Percentiles rank a stretch among this genome's conserved stretches.
phyloP scores from a whole-genome alignment of 768 basidiomycete genomes.

The Chlorophyllum brunneum region DNA sequence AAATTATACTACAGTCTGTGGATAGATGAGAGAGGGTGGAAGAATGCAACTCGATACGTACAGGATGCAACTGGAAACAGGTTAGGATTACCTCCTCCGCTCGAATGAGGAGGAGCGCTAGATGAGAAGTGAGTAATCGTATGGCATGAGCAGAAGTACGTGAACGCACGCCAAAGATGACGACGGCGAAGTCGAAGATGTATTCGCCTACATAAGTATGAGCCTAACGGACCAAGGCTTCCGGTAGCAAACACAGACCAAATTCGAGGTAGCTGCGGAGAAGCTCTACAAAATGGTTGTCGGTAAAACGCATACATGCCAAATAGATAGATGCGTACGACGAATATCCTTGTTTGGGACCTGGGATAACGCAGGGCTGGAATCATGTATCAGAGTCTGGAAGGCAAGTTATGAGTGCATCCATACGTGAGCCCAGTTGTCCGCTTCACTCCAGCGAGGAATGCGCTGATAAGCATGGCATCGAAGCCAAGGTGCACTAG shows the following conservation, averaged over 20 bases:
- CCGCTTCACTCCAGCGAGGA: conserved; percentile 82
- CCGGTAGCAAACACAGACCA: conserved; percentile 39
- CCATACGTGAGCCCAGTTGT: conserved; percentile 84
- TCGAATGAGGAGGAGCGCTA: conserved; percentile 78
- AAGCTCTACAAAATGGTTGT: conserved; percentile 43
- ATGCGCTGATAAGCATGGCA: conserved; percentile 72
- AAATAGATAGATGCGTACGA: conserved; percentile 45
- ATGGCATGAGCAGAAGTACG: conserved; percentile 3
- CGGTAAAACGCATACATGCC: neutral
- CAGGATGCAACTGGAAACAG: neutral
- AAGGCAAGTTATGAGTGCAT: neutral
- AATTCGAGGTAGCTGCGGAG: conserved; percentile 76
- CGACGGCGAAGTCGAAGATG: conserved; percentile 81
- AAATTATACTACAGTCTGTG: neutral
- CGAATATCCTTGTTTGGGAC: conserved; percentile 89
- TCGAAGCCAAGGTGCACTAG: conserved; percentile 70
- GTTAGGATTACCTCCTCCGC: conserved; percentile 34
- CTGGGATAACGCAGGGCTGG: conserved; percentile 69
- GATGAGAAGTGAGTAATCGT: neutral
- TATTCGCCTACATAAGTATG: conserved; percentile 64
- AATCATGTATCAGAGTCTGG: neutral
- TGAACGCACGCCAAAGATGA: conserved; percentile 69
- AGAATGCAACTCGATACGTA: neutral
- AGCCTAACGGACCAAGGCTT: neutral
- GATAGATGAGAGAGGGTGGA: neutral